A percentile compares a stretch with the other conserved stretches of the same genome.
phyloP scores from a whole-genome alignment of 306 rosid genomes.

The Herpetospermum pedunculosum region DNA sequence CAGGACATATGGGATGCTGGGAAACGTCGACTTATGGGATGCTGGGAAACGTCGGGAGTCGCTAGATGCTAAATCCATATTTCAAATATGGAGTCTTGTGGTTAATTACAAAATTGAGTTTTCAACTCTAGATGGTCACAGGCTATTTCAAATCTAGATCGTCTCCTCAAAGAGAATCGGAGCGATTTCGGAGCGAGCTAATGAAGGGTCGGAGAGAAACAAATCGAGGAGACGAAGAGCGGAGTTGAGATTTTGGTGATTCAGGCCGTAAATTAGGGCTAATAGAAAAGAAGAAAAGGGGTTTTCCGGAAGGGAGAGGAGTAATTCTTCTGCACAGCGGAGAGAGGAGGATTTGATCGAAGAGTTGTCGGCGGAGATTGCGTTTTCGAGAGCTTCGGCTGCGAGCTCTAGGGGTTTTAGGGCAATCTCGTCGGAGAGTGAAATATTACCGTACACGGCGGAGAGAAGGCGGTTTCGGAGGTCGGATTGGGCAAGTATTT shows the following conservation, averaged over 20 bases:
- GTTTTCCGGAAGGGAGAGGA: slow-evolving; percentile 33
- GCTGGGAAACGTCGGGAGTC: no score
- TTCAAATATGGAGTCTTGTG: no score
- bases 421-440: slow-evolving; percentile 21
- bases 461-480: slow-evolving; percentile 39
- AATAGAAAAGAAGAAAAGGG: slow-evolving; percentile 49
- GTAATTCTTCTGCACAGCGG: slow-evolving; percentile 50
- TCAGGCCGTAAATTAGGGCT: slow-evolving; percentile 44
- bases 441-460: slow-evolving; percentile 16
- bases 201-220: slow-evolving; percentile 35
- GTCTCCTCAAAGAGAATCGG: slow-evolving; percentile 50
- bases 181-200: slow-evolving; percentile 57
- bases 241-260: slow-evolving; percentile 26
- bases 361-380: slow-evolving; percentile 29
- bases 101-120: no score
- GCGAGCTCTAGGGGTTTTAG: slow-evolving; percentile 45
- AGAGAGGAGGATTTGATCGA: slow-evolving; percentile 39
- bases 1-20: no score
- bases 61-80: no score
- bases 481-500: slow-evolving; percentile 27
- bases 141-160: no score
- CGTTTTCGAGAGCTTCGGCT: slow-evolving; percentile 41
- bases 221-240: slow-evolving; percentile 38
- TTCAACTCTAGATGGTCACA: no score
- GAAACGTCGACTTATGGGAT: no score